A percentile compares a stretch with the other conserved stretches of the same genome.
Conservation (phyloP, 495 filamentous ascomycete genomes). For the Talaromyces trachyspermus region DNA sequence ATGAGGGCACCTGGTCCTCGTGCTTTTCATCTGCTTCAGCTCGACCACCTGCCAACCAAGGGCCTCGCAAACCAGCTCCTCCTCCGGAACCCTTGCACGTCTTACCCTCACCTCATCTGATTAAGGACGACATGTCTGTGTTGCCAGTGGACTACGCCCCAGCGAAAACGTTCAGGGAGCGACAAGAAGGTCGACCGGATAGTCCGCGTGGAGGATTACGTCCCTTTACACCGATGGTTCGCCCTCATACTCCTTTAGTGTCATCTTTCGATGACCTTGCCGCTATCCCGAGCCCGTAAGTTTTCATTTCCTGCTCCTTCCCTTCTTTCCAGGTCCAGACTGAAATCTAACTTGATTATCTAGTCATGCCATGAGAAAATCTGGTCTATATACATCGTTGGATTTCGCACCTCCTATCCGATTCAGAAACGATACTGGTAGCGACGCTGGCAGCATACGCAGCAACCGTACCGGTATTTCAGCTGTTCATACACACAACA, state of each 20-base stretch:
- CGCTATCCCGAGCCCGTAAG: constrained; percentile 85
- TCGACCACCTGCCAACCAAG: constrained; percentile 39
- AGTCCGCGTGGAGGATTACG: constrained; percentile 69
- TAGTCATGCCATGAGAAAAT: constrained; percentile 82
- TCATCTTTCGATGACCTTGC: constrained; percentile 83
- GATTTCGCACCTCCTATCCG: constrained; percentile 93
- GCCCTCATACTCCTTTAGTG: constrained; percentile 66
- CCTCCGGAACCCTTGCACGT: constrained; percentile 67
- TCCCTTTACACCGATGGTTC: constrained; percentile 63
- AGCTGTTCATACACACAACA: constrained; percentile 58
- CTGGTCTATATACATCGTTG: constrained; percentile 77
- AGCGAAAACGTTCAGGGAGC: constrained; percentile 58
- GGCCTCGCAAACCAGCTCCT: constrained; percentile 54
- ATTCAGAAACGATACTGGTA: constrained; percentile 68
- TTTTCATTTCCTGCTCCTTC: constrained; percentile 21
- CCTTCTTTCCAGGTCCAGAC: constrained; percentile 7
- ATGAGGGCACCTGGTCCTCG: constrained; percentile 46
- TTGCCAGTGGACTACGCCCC: constrained; percentile 83
- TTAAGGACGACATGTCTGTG: constrained; percentile 76
- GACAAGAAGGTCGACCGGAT: constrained; percentile 65
- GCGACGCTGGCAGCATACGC: constrained; percentile 84
- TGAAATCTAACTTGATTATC: background rate
- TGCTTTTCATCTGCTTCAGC: constrained; percentile 64
- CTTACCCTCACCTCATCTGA: constrained; percentile 77
- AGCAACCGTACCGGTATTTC: constrained; percentile 80